Evolutionary conservation across 2,329 filamentous ascomycete species (phyloP).

Genomic region (Monascus ruber): DNA sequence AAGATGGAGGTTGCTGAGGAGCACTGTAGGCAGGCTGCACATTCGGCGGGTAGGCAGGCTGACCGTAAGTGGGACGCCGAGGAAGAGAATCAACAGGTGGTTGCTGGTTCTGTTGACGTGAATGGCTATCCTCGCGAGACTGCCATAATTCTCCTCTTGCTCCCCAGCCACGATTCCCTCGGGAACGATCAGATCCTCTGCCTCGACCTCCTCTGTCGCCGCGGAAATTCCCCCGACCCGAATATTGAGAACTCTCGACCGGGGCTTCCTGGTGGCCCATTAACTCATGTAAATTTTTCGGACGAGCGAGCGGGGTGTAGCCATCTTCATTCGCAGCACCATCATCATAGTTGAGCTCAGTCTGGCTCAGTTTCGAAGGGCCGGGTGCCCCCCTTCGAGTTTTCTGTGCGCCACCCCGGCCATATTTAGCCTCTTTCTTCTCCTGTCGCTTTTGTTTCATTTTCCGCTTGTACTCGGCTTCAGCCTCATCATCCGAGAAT

Average conservation of each 20-base stretch:
- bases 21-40: slow-evolving; percentile 15
- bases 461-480: slow-evolving; percentile 65
- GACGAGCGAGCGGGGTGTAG: slow-evolving; percentile 61
- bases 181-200: slow-evolving; percentile 27
- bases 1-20: slow-evolving; percentile 18
- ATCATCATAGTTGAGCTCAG: slow-evolving; percentile 56
- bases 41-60: slow-evolving; percentile 14
- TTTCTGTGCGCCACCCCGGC: slow-evolving; percentile 26
- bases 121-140: slow-evolving; percentile 10
- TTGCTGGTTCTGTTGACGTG: slow-evolving; percentile 8
- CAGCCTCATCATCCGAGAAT: slow-evolving; percentile 93
- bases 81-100: slow-evolving; percentile 7
- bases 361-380: slow-evolving; percentile 27
- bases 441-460: slow-evolving; percentile 55
- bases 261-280: slow-evolving; percentile 31
- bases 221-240: slow-evolving; percentile 27
- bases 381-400: slow-evolving; percentile 23
- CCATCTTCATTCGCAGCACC: slow-evolving; percentile 35
- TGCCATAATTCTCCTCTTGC: slow-evolving; percentile 14
- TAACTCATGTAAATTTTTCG: slow-evolving; percentile 48
- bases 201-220: slow-evolving; percentile 42
- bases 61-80: slow-evolving; percentile 12
- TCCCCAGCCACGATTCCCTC: slow-evolving; percentile 26
- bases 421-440: slow-evolving; percentile 40
- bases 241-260: slow-evolving; percentile 18